Base-by-base conservation (phyloP, 2,329 filamentous ascomycete genomes). In the Colletotrichum shisoi region DNA sequence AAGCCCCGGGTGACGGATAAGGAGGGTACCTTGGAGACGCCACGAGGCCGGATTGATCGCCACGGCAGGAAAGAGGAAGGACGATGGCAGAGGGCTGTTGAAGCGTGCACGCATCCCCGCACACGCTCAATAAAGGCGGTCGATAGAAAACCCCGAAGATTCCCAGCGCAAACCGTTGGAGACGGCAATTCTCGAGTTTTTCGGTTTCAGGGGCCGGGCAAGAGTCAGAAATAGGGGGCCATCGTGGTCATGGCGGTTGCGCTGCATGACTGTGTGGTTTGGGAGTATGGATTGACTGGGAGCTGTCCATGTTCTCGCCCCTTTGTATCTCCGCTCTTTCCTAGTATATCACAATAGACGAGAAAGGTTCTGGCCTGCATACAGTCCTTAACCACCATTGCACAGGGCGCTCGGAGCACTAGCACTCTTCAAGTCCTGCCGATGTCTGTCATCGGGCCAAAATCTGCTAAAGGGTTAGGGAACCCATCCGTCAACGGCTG, bases 181-280 rank as follows among this genome's bases (percentile, higher is more conserved):
- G 53, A 37, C 53, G 53, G 48, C 37, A 37, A 9, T 31, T 21
- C 6, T 57, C 42, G 21, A 42, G 34, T 27, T 45, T 57, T 62
- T 46, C 53, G 64, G 60, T 63, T 63, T 67, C 64, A 63, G 61
- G 53, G 53, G 59, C 56, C 34, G 40, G 44, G 46, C n/a, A 64
- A 42, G 61, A 59, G 60, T 64, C 64, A 27, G 54, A 42, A 67
- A 60, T 54, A 45, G 56, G 64, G 31, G 61, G 54, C 52, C 53
- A 60, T 56, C 54, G 58, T 57, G 39, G 54, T 56, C 49, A 45
- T 44, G 31, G 24, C 51, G 24, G 53, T 49, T 24, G 60, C 60
- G 40, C 19, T 51, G 61, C 62, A 65, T 65, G 48, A 60, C 27
- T 15, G 44, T 44, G 27, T 21, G 19, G 61, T 56, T 64, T 51